These are phyloP conservation scores for Gynostemma pentaphyllum DNA, from an alignment of 306 rosid species.

Conservation along the genomic window DNA sequence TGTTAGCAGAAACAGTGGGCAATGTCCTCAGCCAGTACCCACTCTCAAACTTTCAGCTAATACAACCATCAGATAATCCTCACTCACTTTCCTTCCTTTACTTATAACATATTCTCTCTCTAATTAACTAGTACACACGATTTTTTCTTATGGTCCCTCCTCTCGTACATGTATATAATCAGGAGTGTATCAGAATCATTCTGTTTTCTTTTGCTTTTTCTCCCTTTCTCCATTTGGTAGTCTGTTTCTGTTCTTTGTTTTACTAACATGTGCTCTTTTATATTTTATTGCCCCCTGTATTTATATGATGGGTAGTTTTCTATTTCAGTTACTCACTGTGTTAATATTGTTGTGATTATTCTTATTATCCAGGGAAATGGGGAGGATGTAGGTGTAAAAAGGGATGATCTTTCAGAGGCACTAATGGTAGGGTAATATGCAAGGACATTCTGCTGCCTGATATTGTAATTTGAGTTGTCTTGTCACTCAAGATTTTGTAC, in stretches of 20 bases:
- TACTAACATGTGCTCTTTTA: neutral
- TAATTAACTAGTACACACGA: too few species aligned
- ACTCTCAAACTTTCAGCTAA: too few species aligned
- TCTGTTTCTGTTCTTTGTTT: neutral
- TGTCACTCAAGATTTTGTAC: neutral
- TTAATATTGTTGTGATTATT: conserved; percentile 16
- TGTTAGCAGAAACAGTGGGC: too few species aligned
- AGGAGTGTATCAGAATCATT: too few species aligned
- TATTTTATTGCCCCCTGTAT: neutral
- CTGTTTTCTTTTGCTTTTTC: too few species aligned
- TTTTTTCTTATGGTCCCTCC: too few species aligned
- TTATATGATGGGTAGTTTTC: neutral
- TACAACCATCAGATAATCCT: too few species aligned
- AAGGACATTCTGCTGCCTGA: neutral
- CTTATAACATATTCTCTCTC: too few species aligned
- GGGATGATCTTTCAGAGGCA: conserved; percentile 71
- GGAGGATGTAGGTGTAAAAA: conserved; percentile 51
- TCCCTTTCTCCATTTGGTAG: too few species aligned
- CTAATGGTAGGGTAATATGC: conserved; percentile 55
- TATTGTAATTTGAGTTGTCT: neutral
- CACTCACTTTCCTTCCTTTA: too few species aligned
- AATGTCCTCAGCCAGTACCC: too few species aligned
- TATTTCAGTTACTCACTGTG: neutral
- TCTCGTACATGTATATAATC: too few species aligned
- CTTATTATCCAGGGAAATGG: conserved; percentile 33